Evolutionary conservation across 1,139 yeast species (phyloP), one percentile per base, ranked within the genome.

Genomic region (Saccharomyces pastorianus): DNA sequence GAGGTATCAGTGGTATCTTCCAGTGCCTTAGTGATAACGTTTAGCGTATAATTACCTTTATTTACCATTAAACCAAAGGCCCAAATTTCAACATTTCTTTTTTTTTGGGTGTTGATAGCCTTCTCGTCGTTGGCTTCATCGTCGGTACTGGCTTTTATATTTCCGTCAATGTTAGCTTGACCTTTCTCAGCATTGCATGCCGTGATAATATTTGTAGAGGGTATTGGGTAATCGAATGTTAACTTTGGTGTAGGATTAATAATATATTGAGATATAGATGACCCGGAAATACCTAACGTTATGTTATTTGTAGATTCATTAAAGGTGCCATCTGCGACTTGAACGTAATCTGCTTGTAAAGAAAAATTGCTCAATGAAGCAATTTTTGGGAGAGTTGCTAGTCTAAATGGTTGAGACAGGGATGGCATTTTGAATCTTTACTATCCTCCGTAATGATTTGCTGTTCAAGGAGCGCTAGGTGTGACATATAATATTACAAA

Each of bases 181-280:
- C 13, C 44, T 38, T 38, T 6, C 7, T 6, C 44, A 42, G 60
- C 64, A 52, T 64, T 63, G 50, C 68, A 68, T 1, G 71, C 69
- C n/a, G 70, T 65, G 17, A 69, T 64, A 38, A 63, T 56, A 46
- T 63, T 65, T 2, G 71, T 69, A 2, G 72, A 66, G 38, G 72
- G 71, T 34, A 69, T 67, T 6, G 73, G 62, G 26, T 63, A 56
- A 54, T 65, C 66, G 46, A 61, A 63, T 47, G 82, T 73, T 61
- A 88, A 73, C 64, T 82, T 85, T 13, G 96, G 96, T 11, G 95
- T 82, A 41, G 96, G 96, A 62, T 81, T 82, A 52, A 88, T 77
- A 34, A 86, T 74, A 65, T 84, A 86, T 55, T 84, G 81, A 20
- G 88, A 82, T 52, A 90, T 76, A 54, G 86, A 82, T 48, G 95